Base-by-base conservation (phyloP, 2,329 filamentous ascomycete genomes). In the Moelleriella libera region DNA sequence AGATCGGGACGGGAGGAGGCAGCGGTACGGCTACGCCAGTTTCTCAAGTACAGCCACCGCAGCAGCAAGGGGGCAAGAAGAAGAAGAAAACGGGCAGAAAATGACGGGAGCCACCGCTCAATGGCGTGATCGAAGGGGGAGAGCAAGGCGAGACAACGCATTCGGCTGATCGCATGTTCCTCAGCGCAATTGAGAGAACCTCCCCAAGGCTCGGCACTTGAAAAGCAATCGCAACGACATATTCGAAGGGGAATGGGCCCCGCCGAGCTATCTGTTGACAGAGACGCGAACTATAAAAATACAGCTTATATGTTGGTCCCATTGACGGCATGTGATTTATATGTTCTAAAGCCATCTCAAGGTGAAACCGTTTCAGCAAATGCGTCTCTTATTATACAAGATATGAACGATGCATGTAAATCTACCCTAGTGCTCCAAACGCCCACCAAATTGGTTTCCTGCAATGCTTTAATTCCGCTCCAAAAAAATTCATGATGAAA, bases 1-100 rank as follows among this genome's bases (percentile, higher is more conserved):
- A 55, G 41, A 57, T 57, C 50, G 66, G 42, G 69, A 68, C 10
- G 67, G 69, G 37, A 67, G 69, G 37, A 81, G 34, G 34, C 8
- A 37, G 34, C 12, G 34, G 12, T 37, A 12, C 34, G 34, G 4
- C 34, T 2, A 12, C 34, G 34, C 21, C 21, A 21, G 21, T 21
- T 3, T 21, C 21, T 21, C 21, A 21, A 21, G 21, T 2, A 21
- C 21, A 21, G 21, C 21, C 21, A 21, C 21, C 21, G 21, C 21
- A 21, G 21, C 21, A 21, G 21, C 21, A 21, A 21, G 21, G 21
- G 21, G 21, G 21, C 21, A 21, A 21, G 21, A 21, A 79, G 64
- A 85, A 83, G 68, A 83, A 84, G 68, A 83, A 81, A 66, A 83
- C 82, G 66, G 79, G 79, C 43, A 83, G 82, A 71, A 77, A 79